phyloP scores from a whole-genome alignment of 2,329 filamentous ascomycete genomes.

The Fusarium stilboides region DNA sequence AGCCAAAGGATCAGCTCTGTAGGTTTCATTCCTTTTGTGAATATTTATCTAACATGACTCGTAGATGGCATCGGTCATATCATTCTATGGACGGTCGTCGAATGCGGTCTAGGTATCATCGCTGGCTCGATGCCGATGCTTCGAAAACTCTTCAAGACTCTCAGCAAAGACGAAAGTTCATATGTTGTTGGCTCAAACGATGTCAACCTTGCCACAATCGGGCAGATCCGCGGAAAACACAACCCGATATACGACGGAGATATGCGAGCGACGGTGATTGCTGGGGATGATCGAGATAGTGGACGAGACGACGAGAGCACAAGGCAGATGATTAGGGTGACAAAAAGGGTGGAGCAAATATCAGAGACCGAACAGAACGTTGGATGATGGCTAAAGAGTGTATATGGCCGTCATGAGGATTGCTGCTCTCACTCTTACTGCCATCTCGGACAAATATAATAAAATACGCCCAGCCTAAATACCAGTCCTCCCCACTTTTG shows the following conservation, averaged over 20 bases:
- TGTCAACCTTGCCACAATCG: conserved; percentile 21
- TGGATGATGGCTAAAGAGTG: too few species aligned
- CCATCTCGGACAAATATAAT: too few species aligned
- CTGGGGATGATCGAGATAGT: conserved; percentile 7
- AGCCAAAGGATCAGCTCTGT: neutral
- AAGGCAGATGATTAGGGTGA: conserved; percentile 13
- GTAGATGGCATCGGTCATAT: conserved; percentile 14
- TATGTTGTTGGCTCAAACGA: conserved; percentile 1
- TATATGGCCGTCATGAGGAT: too few species aligned
- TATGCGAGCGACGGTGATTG: neutral
- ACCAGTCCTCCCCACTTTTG: too few species aligned
- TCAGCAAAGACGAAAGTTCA: conserved; percentile 8
- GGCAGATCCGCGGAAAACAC: conserved; percentile 11
- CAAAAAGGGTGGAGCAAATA: neutral
- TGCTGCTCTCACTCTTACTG: too few species aligned
- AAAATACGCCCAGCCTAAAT: too few species aligned
- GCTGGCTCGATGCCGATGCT: conserved; percentile 35
- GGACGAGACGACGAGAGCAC: conserved; percentile 18
- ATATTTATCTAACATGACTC: neutral
- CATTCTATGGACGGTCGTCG: conserved; percentile 21
- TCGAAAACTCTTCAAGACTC: conserved; percentile 15
- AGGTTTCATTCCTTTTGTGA: neutral
- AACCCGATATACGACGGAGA: conserved; percentile 3
- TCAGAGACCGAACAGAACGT: too few species aligned
- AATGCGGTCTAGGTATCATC: conserved; percentile 28